These are phyloP conservation scores for Sphaerulina vaccinii DNA, from an alignment of 2,329 filamentous ascomycete genomes.

Conservation along the genomic window DNA sequence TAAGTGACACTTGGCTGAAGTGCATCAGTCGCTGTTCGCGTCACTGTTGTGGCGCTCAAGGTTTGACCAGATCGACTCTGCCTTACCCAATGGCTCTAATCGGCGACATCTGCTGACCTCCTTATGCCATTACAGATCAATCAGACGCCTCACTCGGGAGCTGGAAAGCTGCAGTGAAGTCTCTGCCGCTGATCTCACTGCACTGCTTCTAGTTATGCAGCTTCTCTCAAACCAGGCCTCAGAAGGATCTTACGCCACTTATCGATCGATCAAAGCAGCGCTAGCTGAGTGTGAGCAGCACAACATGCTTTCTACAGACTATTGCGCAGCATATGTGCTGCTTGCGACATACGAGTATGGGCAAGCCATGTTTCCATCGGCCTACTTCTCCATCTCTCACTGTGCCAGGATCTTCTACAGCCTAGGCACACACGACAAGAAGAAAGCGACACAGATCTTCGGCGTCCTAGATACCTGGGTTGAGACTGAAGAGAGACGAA, in stretches of 20 bases:
- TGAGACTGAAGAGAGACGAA: slow-evolving; percentile 23
- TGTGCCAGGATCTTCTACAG: slow-evolving; percentile 16
- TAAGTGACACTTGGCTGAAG: no score
- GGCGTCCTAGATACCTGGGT: slow-evolving; percentile 17
- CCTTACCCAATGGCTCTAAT: no score
- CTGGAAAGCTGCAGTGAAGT: slow-evolving; percentile 2
- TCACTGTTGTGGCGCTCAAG: no score
- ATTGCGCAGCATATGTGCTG: slow-evolving; percentile 20
- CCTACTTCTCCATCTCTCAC: slow-evolving; percentile 20
- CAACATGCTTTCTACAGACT: slow-evolving; percentile 18
- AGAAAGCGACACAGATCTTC: slow-evolving; percentile 21
- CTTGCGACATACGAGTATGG: slow-evolving; percentile 22
- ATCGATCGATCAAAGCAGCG: slow-evolving; percentile 17
- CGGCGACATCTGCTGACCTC: no score
- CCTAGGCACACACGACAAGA: slow-evolving; percentile 23
- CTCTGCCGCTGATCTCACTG: slow-evolving; percentile 7
- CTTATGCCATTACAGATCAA: no score
- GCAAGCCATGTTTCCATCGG: slow-evolving; percentile 22
- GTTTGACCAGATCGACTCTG: no score
- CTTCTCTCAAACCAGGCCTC: slow-evolving; percentile 13
- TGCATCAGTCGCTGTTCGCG: no score
- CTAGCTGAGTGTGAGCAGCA: slow-evolving; percentile 20
- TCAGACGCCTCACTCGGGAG: slow-evolving; percentile 1
- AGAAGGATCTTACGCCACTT: not conserved
- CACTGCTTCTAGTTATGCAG: slow-evolving; percentile 17